phyloP scores from a whole-genome alignment of 495 filamentous ascomycete species.

The Penicillium tannophilum region DNA sequence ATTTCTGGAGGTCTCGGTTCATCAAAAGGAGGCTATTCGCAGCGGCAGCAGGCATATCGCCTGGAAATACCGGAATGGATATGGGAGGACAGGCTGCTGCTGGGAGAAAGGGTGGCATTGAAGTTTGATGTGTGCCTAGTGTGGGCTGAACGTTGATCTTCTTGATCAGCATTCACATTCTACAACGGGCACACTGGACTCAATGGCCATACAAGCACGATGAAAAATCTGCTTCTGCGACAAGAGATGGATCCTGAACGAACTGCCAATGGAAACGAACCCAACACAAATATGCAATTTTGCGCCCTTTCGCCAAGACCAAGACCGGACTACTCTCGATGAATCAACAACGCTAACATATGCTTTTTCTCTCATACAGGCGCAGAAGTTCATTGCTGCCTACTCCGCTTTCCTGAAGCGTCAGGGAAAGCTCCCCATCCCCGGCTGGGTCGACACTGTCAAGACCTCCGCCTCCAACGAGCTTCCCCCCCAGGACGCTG shows the following conservation, averaged over 20 bases:
- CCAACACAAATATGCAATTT: slow-evolving; percentile 14
- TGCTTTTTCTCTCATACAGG: slow-evolving; percentile 48
- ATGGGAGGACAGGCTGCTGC: background rate
- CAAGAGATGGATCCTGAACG: slow-evolving; percentile 16
- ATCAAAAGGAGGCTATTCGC: slow-evolving; percentile 5
- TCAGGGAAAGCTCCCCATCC: slow-evolving; percentile 97
- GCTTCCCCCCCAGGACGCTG: slow-evolving; percentile 89
- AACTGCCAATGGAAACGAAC: slow-evolving; percentile 23
- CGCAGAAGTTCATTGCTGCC: slow-evolving; percentile 92
- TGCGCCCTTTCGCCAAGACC: slow-evolving; percentile 13
- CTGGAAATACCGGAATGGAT: background rate
- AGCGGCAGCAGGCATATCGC: slow-evolving; percentile 6
- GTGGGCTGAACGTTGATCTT: background rate
- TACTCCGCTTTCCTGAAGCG: slow-evolving; percentile 98
- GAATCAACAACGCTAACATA: slow-evolving; percentile 30
- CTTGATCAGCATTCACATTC: background rate
- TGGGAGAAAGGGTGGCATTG: background rate
- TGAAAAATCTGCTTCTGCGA: slow-evolving; percentile 9
- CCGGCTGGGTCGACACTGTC: slow-evolving; percentile 98
- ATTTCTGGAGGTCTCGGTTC: slow-evolving; percentile 22
- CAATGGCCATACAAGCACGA: slow-evolving; percentile 1
- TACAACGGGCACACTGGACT: background rate
- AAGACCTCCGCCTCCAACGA: slow-evolving; percentile 96
- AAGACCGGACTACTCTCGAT: slow-evolving; percentile 1
- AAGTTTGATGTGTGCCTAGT: background rate